These are phyloP conservation scores for Pouteria glomerata DNA, from an alignment of 148 eudicot genomes.

Conservation along the genomic window DNA sequence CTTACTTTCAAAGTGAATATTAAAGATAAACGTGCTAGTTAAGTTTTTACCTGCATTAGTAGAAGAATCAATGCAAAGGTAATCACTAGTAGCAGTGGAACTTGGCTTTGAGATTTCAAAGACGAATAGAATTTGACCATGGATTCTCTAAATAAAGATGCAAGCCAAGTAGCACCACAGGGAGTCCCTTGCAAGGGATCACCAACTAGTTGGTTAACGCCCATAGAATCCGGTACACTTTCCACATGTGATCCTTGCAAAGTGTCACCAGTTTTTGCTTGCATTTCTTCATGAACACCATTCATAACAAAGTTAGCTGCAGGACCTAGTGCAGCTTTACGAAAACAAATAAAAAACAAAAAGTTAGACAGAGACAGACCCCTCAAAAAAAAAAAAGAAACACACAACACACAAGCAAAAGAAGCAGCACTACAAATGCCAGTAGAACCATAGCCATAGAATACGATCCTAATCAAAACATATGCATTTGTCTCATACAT, in stretches of 20 bases:
- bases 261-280: conserved; percentile 22
- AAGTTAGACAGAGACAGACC: no score
- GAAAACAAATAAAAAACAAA: background rate
- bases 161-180: conserved; percentile 21
- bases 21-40: conserved; percentile 1
- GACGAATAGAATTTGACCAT: conserved; percentile 28
- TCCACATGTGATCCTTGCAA: conserved; percentile 19
- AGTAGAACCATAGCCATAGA: no score
- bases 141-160: conserved; percentile 35
- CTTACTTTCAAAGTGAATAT: background rate
- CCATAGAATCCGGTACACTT: conserved; percentile 25
- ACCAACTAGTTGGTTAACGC: conserved; percentile 24
- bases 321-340: conserved; percentile 21
- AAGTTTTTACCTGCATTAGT: conserved; percentile 56
- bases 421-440: no score
- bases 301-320: conserved; percentile 23
- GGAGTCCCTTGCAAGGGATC: conserved; percentile 19
- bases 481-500: no score
- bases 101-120: conserved; percentile 32
- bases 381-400: no score
- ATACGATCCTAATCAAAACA: no score
- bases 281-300: conserved; percentile 25
- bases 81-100: conserved; percentile 31
- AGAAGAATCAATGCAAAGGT: conserved; percentile 46
- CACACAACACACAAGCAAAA: no score